Percentiles rank a stretch among this genome's conserved stretches.
phyloP scores from a whole-genome alignment of 257 asterid genomes.

The Solanum tacnaense region DNA sequence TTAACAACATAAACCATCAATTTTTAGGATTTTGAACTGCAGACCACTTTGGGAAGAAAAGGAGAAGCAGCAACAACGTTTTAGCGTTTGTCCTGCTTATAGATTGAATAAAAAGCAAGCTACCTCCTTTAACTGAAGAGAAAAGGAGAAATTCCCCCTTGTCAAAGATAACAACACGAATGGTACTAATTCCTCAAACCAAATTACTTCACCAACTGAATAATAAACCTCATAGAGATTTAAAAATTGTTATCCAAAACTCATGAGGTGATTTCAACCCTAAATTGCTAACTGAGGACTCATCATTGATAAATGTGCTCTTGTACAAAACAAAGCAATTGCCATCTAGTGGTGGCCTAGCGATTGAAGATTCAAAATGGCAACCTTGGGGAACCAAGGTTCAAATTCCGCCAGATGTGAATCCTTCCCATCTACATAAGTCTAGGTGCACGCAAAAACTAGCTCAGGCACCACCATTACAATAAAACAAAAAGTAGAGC shows the following conservation, averaged over 20 bases:
- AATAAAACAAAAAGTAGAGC: neutral
- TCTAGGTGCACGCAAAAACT: neutral
- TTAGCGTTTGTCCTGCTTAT: neutral
- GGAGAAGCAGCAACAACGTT: neutral
- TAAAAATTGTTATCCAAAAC: neutral
- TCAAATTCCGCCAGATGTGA: neutral
- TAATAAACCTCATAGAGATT: neutral
- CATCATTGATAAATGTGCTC: neutral
- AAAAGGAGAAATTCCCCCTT: neutral
- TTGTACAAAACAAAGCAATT: neutral
- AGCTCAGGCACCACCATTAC: neutral
- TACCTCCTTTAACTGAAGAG: neutral
- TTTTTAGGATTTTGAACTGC: neutral
- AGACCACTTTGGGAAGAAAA: neutral
- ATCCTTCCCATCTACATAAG: neutral
- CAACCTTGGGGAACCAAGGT: neutral
- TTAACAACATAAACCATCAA: neutral
- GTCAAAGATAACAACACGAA: neutral
- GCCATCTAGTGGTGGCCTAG: neutral
- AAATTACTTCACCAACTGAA: neutral
- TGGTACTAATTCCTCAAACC: neutral
- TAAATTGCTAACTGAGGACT: neutral
- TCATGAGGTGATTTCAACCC: neutral
- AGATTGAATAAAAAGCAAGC: neutral
- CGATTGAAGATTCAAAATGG: neutral